Evolutionary conservation across 805 yeast species (phyloP), one percentile per base, ranked within the genome.

Genomic region (Schwanniomyces pseudopolymorphus): DNA sequence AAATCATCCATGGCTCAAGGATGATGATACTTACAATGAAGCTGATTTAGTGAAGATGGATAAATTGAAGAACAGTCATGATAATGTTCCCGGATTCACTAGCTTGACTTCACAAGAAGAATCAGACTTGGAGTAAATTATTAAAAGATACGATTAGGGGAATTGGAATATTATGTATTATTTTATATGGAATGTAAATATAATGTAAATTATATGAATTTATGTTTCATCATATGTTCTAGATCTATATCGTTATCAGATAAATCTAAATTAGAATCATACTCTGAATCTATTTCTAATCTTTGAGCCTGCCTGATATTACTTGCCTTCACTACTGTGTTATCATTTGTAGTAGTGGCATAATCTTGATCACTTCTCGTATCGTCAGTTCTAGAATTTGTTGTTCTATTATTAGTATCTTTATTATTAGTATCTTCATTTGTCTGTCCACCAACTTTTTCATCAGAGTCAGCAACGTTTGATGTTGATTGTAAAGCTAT

Each of bases 1-100:
- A 40, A 67, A 73, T 25, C 85, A 81, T 58, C 74, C 79, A 4
- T 83, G 83, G 82, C 61, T 81, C 3, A 45, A 47, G 3, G 53
- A 53, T 22, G 53, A 53, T 20, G 55, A 51, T 22, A 21, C 45
- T 11, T 24, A 35, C 27, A 33, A 41, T 22, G 45, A 44, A 10
- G 33, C 44, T 22, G 52, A 50, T 39, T 42, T 50, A 26, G 39
- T 39, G 9, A 60, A 54, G 26, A 51, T 64, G 49, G 50, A 49
- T 13, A 43, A 40, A 25, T 53, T 68, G 48, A 58, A 58, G 17
- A 64, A 63, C 48, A 36, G 48, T 43, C 61, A 61, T 44, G 53
- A 50, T 26, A 61, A 58, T 20, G 51, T 68, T 26, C 64, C 69
- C 1, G 74, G 74, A 9, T 68, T 51, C 49, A 58, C 63, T n/a